These are phyloP conservation scores for Schizochytrium sp. DNA, from an alignment of 108 stramenopile species.

Conservation along the genomic window DNA sequence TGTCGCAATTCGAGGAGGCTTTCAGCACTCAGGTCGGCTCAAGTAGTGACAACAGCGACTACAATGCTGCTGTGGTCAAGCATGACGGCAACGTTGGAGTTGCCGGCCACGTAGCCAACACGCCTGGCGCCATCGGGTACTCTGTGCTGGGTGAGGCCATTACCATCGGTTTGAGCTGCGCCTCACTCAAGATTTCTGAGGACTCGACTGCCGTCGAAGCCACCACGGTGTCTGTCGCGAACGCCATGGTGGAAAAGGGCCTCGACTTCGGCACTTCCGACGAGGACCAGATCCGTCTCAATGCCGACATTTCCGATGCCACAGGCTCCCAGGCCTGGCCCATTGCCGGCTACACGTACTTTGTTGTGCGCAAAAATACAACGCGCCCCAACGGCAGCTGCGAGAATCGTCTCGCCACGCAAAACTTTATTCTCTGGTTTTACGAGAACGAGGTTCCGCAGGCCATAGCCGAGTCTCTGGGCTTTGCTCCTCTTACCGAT, in stretches of 20 bases:
- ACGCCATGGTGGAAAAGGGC: neutral
- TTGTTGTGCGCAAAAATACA: neutral
- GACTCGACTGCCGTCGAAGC: neutral
- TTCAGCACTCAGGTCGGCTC: neutral
- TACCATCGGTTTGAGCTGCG: neutral
- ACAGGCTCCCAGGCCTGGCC: neutral
- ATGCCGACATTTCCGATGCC: neutral
- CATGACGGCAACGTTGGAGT: conserved; percentile 4
- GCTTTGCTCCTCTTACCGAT: neutral
- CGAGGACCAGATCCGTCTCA: neutral
- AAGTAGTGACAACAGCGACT: neutral
- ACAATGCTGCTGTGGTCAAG: neutral
- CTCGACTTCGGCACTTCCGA: neutral
- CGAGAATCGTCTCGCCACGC: neutral
- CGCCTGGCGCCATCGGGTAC: neutral
- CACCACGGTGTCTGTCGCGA: neutral
- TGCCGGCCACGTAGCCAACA: neutral
- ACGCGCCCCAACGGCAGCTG: neutral
- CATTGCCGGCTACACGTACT: neutral
- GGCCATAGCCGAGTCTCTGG: neutral
- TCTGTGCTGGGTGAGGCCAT: conserved; percentile 4
- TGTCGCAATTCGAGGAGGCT: neutral
- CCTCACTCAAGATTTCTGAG: neutral
- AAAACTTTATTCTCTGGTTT: neutral
- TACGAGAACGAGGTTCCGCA: neutral